phyloP scores from a whole-genome alignment of 106 monocot genomes.

The Dendrobium nobile region DNA sequence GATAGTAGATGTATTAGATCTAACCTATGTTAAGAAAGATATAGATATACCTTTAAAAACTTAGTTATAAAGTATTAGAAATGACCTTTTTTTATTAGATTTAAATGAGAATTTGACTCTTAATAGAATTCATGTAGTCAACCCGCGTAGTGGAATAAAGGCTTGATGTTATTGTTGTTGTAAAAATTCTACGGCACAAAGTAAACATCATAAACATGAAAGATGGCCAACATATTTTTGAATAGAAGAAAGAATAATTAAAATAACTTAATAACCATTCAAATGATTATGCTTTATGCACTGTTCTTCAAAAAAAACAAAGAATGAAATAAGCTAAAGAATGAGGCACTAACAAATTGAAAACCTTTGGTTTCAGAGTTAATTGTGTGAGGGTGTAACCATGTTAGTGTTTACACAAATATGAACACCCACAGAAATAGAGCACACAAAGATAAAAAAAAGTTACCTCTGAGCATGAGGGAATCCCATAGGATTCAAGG shows the following conservation, averaged over 20 bases:
- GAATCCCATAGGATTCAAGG: slow-evolving; percentile 45
- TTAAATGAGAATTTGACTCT: too few species aligned
- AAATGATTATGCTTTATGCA: neutral
- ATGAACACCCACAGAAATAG: neutral
- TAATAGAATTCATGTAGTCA: too few species aligned
- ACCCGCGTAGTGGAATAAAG: too few species aligned
- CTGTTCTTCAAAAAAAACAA: neutral
- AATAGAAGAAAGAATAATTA: neutral
- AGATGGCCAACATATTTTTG: neutral
- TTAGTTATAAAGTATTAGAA: too few species aligned
- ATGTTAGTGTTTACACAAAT: neutral
- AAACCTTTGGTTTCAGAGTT: neutral
- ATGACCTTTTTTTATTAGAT: too few species aligned
- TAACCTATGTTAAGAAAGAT: too few species aligned
- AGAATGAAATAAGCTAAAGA: neutral
- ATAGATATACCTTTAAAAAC: too few species aligned
- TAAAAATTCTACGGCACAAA: neutral
- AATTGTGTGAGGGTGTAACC: neutral
- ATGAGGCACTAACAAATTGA: neutral
- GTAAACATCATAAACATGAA: neutral
- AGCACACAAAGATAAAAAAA: neutral
- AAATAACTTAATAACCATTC: neutral
- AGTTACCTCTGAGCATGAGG: slow-evolving; percentile 44
- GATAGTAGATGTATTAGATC: too few species aligned
- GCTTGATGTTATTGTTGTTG: too few species aligned